Base-by-base conservation (phyloP, 1,284 basidiomycete genomes). In the Ceratobasidium sp. region DNA sequence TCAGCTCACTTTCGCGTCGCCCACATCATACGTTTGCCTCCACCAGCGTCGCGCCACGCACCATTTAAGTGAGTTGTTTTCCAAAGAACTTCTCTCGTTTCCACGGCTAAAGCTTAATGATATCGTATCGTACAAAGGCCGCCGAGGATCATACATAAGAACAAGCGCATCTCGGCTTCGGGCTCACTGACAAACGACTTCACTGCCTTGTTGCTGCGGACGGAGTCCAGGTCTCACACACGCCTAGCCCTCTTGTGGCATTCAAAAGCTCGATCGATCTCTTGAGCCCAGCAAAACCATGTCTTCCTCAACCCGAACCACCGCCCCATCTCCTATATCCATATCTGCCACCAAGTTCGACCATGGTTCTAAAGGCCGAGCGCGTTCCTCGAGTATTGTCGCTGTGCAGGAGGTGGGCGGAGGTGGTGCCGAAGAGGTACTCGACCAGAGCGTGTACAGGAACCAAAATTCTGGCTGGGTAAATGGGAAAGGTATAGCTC, bases 391-490 rank as follows among this genome's bases (percentile, higher is more conserved):
- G 69, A 94, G 92, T 81, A 85, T 96, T 77, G 90, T 96, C 81
- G 95, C 95, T 79, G 93, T 97, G 66, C 94, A 96, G 80, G 88
- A 94, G 80, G 89, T 96, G 72, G 92, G 91, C 48, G 90, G 91
- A 78, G 87, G 90, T 77, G 88, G 90, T 22, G 85, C 89, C 59
- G 93, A 96, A 80, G 91, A 93, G 78, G 85, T 90, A 4, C 87
- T 94, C 24, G 95, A 96, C 83, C 88, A 93, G 78, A 90, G 89
- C 77, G 88, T 90, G 54, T 95, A 93, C 79, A 87, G 89, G 66
- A 98, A 98, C 81, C 89, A 94, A 79, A 99, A 99, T 82, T 96
- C 95, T 9, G 91, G 96, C 80, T 99, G 97, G 97, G 98, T 99
- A 80, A 98, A 99, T 81, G 90, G 93, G 77, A 99, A 99, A 84